Conservation (phyloP, 331 rosid species). For the Quercus tomentella region DNA sequence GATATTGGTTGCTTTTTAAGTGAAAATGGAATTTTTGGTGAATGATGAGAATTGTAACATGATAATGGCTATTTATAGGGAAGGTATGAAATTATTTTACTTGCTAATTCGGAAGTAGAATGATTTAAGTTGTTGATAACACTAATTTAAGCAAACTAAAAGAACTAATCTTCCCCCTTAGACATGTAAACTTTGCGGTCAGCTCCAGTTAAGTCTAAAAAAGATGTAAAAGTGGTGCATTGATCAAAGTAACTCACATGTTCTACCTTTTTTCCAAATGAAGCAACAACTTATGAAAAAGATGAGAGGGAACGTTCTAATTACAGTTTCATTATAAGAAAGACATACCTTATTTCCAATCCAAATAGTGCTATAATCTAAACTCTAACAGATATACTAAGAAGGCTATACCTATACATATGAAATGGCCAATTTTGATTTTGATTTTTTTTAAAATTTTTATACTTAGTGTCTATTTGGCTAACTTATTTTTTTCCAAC, state of each 20-base stretch:
- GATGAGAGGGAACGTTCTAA: too few relatives aligned
- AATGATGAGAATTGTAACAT: background rate
- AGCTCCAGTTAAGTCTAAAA: background rate
- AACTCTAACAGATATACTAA: too few relatives aligned
- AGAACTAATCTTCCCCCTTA: background rate
- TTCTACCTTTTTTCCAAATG: background rate
- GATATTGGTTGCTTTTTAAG: background rate
- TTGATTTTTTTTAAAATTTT: too few relatives aligned
- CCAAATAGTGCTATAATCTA: too few relatives aligned
- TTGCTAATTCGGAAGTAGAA: background rate
- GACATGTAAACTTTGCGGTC: background rate
- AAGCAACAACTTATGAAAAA: background rate
- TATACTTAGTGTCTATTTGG: too few relatives aligned
- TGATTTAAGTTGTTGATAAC: background rate
- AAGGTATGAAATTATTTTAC: background rate
- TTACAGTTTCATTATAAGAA: too few relatives aligned
- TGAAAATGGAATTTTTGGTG: background rate
- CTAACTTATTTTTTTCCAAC: too few relatives aligned
- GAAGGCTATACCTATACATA: too few relatives aligned
- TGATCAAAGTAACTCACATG: background rate
- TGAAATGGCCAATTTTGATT: too few relatives aligned
- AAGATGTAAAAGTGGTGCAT: background rate
- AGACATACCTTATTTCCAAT: too few relatives aligned
- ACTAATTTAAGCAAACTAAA: background rate
- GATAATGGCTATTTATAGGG: background rate